phyloP scores from a whole-genome alignment of 805 yeast species.

The Candida argentea region DNA sequence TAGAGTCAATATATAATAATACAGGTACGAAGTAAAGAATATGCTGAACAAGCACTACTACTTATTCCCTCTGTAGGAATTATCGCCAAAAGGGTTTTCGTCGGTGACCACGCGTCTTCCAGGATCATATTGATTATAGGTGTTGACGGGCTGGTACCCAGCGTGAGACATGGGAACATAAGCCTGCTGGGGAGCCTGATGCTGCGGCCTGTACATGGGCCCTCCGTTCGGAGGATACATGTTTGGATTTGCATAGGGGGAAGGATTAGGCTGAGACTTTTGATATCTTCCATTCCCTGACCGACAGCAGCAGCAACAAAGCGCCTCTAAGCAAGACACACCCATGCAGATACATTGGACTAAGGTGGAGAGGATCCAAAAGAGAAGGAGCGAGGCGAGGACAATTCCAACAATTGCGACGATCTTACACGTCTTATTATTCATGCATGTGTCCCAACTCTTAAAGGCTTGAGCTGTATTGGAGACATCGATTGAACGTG shows the following conservation, averaged over 20 bases:
- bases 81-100: slow-evolving; percentile 6
- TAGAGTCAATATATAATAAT: too few relatives aligned
- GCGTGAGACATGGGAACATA: slow-evolving; percentile 7
- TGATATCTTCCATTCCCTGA: slow-evolving; percentile 10
- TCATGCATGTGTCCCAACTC: slow-evolving; percentile 75
- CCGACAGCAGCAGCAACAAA: slow-evolving; percentile 39
- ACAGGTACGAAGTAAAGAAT: too few relatives aligned
- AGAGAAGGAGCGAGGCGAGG: slow-evolving; percentile 40
- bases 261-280: slow-evolving; percentile 9
- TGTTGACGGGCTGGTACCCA: slow-evolving; percentile 7
- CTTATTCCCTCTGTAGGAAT: slow-evolving; percentile 1
- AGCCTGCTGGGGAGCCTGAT: slow-evolving; percentile 7
- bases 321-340: slow-evolving; percentile 30
- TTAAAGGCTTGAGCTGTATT: slow-evolving; percentile 44
- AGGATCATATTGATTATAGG: background rate
- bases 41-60: too few relatives aligned
- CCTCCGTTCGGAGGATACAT: slow-evolving; percentile 21
- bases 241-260: slow-evolving; percentile 19
- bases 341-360: slow-evolving; percentile 52
- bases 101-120: slow-evolving; percentile 2
- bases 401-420: slow-evolving; percentile 66
- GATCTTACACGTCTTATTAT: slow-evolving; percentile 62
- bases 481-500: slow-evolving; percentile 10
- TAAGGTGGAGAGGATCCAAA: slow-evolving; percentile 50
- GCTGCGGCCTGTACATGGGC: slow-evolving; percentile 8